These are phyloP conservation scores for Trichosporon asahii DNA, from an alignment of 1,284 basidiomycete genomes.

Conservation along the genomic window DNA sequence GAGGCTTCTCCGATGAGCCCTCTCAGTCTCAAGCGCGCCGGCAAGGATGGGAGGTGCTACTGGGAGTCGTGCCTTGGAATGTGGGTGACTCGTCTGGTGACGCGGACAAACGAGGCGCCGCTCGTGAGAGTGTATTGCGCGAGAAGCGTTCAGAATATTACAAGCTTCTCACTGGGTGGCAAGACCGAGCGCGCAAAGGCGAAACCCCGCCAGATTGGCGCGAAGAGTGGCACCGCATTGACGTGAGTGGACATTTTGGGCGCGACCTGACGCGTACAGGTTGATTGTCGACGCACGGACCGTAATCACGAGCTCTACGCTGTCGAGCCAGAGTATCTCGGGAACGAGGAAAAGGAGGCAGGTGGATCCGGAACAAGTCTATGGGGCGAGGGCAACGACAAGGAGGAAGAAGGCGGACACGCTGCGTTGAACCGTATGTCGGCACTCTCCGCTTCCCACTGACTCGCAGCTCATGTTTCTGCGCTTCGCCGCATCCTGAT, in stretches of 20 bases:
- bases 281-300: slow-evolving; percentile 97
- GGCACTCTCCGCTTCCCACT: neutral
- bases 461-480: slow-evolving; percentile 44
- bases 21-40: slow-evolving; percentile 61
- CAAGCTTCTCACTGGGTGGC: slow-evolving; percentile 71
- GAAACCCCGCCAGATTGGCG: slow-evolving; percentile 46
- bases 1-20: slow-evolving; percentile 65
- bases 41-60: slow-evolving; percentile 85
- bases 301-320: slow-evolving; percentile 82
- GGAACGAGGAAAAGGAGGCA: slow-evolving; percentile 44
- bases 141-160: slow-evolving; percentile 68
- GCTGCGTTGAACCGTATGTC: slow-evolving; percentile 65
- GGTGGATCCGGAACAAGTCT: slow-evolving; percentile 33
- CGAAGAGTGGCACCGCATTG: slow-evolving; percentile 53
- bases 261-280: slow-evolving; percentile 56
- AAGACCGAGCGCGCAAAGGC: slow-evolving; percentile 39
- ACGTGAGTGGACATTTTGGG: slow-evolving; percentile 38
- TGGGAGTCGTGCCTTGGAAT: slow-evolving; percentile 76
- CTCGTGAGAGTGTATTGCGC: slow-evolving; percentile 57
- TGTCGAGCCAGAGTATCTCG: slow-evolving; percentile 49
- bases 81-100: slow-evolving; percentile 22
- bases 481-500: slow-evolving; percentile 62
- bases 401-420: slow-evolving; percentile 70
- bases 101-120: neutral
- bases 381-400: slow-evolving; percentile 44